Base-by-base conservation (phyloP, 2,329 filamentous ascomycete genomes). In the Neodidymelliopsis sp. region DNA sequence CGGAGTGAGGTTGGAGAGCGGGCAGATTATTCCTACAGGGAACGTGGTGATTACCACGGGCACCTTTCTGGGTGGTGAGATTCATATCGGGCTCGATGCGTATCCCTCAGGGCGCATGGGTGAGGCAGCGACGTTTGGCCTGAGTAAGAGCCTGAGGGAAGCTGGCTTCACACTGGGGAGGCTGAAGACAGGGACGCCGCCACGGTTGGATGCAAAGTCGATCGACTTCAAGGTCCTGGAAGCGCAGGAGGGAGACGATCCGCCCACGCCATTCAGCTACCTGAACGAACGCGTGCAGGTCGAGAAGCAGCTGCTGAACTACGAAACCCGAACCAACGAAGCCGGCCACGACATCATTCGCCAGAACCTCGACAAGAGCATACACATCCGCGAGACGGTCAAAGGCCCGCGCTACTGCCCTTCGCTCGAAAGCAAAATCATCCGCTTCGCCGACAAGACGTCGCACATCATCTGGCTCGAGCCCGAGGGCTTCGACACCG, bases 361-460 rank as follows among this genome's bases (percentile, higher is more conserved):
- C 34, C 84, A 84, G 6, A 97, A 97, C 66, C 83, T 99, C n/a
- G 89, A 96, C 68, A 95, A 96, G 69, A 95, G 91, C 0, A 89
- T 99, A 25, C 94, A 99, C 69, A 97, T 99, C 55, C 86, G 94
- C 18, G 94, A 99, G 72, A 93, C 91, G 0, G 90, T 99, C 41
- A 94, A 91, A 66, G 94, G 94, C 0, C 94, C 94, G 1, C 83
- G 94, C 52, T 99, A 99, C 69, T 99, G 94, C 65, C 94, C 94
- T 2, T 97, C 93, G 0, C 78, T 99, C 4, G 94, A 99, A 74
- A 91, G 91, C 12, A 99, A 99, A 73, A 82, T 99, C 38, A 87
- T 97, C 33, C 86, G 90, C 7, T 99, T 99, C 68, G 80, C 85
- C 4, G 82, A 94, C 55, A 94, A 91, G 69, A 77, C 86, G 15